Conservation (phyloP, 179 eudicot species). For the Spinacia oleracea region DNA sequence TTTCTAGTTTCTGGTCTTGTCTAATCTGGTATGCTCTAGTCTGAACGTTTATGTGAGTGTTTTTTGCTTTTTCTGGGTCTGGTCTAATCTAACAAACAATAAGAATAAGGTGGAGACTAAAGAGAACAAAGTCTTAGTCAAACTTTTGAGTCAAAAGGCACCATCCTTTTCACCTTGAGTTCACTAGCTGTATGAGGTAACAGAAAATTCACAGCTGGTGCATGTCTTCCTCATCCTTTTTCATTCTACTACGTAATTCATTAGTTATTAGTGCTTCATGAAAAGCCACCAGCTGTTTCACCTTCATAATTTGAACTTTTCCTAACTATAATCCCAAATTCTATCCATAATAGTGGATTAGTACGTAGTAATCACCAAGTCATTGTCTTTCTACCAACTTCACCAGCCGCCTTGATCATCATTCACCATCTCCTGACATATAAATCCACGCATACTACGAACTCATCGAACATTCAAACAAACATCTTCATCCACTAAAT, state of each 20-base stretch:
- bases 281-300: slow-evolving; percentile 26
- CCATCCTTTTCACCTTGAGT: neutral
- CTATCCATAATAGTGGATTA: neutral
- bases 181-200: neutral
- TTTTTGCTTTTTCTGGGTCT: too few relatives aligned
- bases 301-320: slow-evolving; percentile 14
- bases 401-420: slow-evolving; percentile 10
- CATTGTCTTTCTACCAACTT: slow-evolving; percentile 19
- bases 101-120: too few relatives aligned
- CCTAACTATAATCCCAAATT: slow-evolving; percentile 3
- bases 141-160: neutral
- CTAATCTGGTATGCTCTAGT: too few relatives aligned
- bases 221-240: neutral
- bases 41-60: too few relatives aligned
- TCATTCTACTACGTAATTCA: neutral
- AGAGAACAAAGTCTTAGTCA: too few relatives aligned
- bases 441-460: neutral
- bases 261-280: slow-evolving; percentile 21
- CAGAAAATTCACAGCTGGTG: neutral
- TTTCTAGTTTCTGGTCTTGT: too few relatives aligned
- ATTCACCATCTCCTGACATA: neutral
- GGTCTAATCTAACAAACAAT: too few relatives aligned
- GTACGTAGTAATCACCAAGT: neutral
- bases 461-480: slow-evolving; percentile 15
- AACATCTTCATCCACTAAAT: neutral